These are phyloP conservation scores for Rhytidhysteron rufulum DNA, from an alignment of 2,329 filamentous ascomycete genomes.

Conservation along the genomic window DNA sequence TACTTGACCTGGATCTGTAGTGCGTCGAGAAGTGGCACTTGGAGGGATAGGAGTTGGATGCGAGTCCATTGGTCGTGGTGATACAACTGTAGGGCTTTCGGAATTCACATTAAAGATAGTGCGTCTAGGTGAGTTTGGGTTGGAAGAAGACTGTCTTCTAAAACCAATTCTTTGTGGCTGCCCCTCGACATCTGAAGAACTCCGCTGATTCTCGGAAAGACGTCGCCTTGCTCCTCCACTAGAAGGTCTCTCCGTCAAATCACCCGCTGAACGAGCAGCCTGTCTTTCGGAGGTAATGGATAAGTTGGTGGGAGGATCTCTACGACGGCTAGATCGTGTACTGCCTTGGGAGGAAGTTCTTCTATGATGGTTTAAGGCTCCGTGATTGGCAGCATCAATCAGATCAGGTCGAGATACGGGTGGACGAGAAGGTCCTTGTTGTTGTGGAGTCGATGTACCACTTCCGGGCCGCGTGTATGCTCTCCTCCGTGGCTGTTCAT, in stretches of 20 bases:
- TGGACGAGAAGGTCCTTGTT: constrained; percentile 27
- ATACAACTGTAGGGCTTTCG: constrained; percentile 22
- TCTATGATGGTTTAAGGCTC: constrained; percentile 25
- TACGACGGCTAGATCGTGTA: constrained; percentile 32
- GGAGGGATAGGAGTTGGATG: constrained; percentile 8
- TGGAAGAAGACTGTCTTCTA: constrained; percentile 21
- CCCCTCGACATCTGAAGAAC: constrained; percentile 35
- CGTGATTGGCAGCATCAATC: constrained; percentile 38
- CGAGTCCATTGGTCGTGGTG: constrained; percentile 12
- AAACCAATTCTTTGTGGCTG: constrained; percentile 29
- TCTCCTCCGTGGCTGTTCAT: constrained; percentile 27
- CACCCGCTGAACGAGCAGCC: constrained; percentile 62
- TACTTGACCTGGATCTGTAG: constrained; percentile 24
- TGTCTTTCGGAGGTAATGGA: constrained; percentile 35
- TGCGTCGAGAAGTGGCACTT: constrained; percentile 17
- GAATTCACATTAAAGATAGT: constrained; percentile 20
- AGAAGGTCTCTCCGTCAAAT: constrained; percentile 46
- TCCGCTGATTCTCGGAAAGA: constrained; percentile 44
- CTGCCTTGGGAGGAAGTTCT: constrained; percentile 49
- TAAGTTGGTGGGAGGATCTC: constrained; percentile 22
- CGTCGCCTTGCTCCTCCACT: constrained; percentile 23
- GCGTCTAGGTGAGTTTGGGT: constrained; percentile 25
- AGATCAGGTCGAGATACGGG: constrained; percentile 47
- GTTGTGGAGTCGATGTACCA: constrained; percentile 29
- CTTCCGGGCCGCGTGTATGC: constrained; percentile 32